phyloP scores from a whole-genome alignment of 164 flowering plant species.

The Magnolia sinica region DNA sequence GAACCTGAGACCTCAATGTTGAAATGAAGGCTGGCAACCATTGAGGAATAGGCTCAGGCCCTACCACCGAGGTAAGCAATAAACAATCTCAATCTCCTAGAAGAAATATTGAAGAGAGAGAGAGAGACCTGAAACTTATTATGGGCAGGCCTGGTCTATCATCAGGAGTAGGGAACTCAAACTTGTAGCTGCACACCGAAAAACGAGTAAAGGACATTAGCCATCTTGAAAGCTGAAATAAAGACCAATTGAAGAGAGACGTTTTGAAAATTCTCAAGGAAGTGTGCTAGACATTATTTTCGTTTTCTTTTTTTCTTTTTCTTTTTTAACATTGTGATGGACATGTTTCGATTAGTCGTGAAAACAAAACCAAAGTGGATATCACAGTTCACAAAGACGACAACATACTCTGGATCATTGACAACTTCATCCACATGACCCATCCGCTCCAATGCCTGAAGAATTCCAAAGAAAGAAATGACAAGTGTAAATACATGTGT shows the following conservation, averaged over 20 bases:
- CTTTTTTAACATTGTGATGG: not conserved
- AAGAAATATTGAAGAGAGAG: too few relatives aligned
- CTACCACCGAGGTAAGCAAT: too few relatives aligned
- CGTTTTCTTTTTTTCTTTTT: too few relatives aligned
- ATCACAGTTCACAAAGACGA: not conserved
- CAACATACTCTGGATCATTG: slow-evolving; percentile 91
- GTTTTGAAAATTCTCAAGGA: too few relatives aligned
- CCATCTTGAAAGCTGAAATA: not conserved
- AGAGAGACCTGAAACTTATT: slow-evolving; percentile 84
- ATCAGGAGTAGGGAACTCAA: slow-evolving; percentile 97
- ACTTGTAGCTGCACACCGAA: slow-evolving; percentile 74
- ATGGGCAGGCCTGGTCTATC: slow-evolving; percentile 95
- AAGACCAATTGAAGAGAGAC: not conserved
- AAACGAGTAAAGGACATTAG: not conserved
- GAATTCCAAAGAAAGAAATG: not conserved
- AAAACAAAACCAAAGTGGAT: not conserved
- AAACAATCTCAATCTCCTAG: too few relatives aligned
- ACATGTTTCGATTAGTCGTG: not conserved
- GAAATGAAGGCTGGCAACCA: not conserved
- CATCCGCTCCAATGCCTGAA: slow-evolving; percentile 84
- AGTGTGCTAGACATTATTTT: too few relatives aligned
- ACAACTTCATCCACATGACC: slow-evolving; percentile 86
- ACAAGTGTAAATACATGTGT: not conserved
- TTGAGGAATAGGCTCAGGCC: not conserved
- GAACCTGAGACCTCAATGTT: not conserved